These are phyloP conservation scores for Zalerion maritima DNA, from an alignment of 495 filamentous ascomycete genomes.

Conservation along the genomic window DNA sequence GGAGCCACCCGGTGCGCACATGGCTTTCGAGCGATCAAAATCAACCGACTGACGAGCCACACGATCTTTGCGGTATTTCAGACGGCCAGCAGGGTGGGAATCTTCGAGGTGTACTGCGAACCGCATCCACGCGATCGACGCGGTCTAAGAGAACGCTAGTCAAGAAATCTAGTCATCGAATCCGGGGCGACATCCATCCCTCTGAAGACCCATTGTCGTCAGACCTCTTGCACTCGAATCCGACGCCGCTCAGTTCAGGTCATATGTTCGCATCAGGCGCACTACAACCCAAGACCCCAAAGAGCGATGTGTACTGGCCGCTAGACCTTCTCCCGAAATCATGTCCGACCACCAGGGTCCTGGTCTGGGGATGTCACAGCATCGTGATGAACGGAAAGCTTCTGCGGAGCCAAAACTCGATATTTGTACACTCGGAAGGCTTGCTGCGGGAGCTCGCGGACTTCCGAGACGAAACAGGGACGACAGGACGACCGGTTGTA, in stretches of 20 bases:
- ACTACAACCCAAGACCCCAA: not conserved
- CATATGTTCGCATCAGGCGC: not conserved
- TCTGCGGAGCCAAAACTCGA: constrained; percentile 14
- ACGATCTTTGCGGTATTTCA: too few species aligned
- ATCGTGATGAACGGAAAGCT: constrained; percentile 14
- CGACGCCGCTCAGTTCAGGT: not conserved
- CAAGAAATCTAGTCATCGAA: constrained; percentile 10
- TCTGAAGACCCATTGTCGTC: constrained; percentile 4
- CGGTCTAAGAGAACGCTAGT: constrained; percentile 9
- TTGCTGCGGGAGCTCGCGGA: constrained; percentile 15
- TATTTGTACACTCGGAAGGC: constrained; percentile 19
- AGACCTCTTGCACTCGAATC: constrained; percentile 7
- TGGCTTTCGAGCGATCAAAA: too few species aligned
- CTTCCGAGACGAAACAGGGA: constrained; percentile 6
- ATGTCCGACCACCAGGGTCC: constrained; percentile 19
- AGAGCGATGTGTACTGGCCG: constrained; percentile 19
- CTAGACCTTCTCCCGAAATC: constrained; percentile 18
- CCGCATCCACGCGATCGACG: constrained; percentile 4
- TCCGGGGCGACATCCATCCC: constrained; percentile 3
- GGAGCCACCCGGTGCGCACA: constrained; percentile 21
- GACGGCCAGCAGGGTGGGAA: constrained; percentile 2
- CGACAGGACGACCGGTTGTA: constrained; percentile 12
- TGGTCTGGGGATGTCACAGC: constrained; percentile 24
- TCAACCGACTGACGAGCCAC: too few species aligned
- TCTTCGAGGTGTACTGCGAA: not conserved